Conservation (phyloP, 2,329 filamentous ascomycete genomes). For the Phyllosticta citriasiana region DNA sequence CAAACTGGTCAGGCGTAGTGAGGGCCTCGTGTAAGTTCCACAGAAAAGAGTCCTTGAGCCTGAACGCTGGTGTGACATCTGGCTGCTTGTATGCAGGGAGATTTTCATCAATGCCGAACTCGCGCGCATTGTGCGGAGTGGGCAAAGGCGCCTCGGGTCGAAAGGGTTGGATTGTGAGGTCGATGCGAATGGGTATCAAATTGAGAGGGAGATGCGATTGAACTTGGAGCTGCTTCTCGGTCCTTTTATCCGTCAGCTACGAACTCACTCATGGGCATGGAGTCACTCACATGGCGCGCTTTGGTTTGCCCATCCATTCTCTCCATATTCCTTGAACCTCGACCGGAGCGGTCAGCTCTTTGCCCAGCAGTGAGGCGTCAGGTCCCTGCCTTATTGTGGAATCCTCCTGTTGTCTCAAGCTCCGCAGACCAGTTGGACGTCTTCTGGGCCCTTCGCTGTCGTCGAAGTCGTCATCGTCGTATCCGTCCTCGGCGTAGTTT, state of each 20-base stretch:
- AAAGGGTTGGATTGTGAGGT: slow-evolving; percentile 80
- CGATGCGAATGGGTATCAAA: slow-evolving; percentile 90
- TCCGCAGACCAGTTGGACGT: slow-evolving; percentile 70
- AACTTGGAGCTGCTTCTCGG: slow-evolving; percentile 51
- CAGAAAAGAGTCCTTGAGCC: slow-evolving; percentile 87
- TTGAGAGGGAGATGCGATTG: slow-evolving; percentile 75
- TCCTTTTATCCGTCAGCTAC: slow-evolving; percentile 24
- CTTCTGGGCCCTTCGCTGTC: slow-evolving; percentile 57
- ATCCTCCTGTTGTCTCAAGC: slow-evolving; percentile 58
- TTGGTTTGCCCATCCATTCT: slow-evolving; percentile 82
- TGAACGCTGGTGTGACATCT: slow-evolving; percentile 72
- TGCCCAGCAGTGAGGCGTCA: slow-evolving; percentile 66
- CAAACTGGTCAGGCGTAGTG: slow-evolving; percentile 92
- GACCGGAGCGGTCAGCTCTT: slow-evolving; percentile 69
- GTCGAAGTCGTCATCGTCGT: slow-evolving; percentile 73
- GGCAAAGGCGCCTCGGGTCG: slow-evolving; percentile 56
- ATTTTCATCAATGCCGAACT: slow-evolving; percentile 56
- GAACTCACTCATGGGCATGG: not conserved
- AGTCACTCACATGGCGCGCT: slow-evolving; percentile 36
- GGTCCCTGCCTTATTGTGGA: slow-evolving; percentile 52
- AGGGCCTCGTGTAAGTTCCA: slow-evolving; percentile 97
- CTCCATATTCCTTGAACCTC: slow-evolving; percentile 84
- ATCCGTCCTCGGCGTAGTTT: slow-evolving; percentile 96
- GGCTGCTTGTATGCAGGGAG: slow-evolving; percentile 69
- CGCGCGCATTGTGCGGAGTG: slow-evolving; percentile 48